Evolutionary conservation across 306 rosid genomes (phyloP), one percentile per base, ranked within the genome.

Genomic region (Fragaria nilgerrensis): DNA sequence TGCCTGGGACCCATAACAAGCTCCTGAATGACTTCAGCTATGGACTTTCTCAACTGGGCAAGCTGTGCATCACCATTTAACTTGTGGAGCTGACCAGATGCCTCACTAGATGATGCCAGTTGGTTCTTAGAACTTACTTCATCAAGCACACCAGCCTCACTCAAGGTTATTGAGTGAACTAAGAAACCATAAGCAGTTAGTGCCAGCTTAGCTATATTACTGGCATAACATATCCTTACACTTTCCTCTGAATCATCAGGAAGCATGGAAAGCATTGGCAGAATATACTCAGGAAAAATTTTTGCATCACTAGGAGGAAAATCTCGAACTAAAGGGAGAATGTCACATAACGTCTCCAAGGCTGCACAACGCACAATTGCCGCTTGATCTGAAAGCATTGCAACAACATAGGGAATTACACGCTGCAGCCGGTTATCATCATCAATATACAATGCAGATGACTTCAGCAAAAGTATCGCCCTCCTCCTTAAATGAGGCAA

Each of bases 1-100:
- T 95, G 97, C 91, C 91, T 90, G 44, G 99, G 99, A 86, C 99
- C 97, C 99, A 95, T 95, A 71, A 95, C 97, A 84, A 95, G 99
- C 79, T 95, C 97, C 80, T 95, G 99, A 82, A 95, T 93, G 73
- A 95, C 97, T 80, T 95, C 97, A 67, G 97, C 97, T 84, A 95
- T 92, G 50, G 93, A 89, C 85, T 95, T 95, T 88, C 99, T 92
- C 83, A 95, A 82, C 78, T 85, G 92, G 73, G 85, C 78, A 70
- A 92, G 97, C 75, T 89, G 97, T 73, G 67, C 90, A 79, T 89
- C 96, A 15, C 89, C 82, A 62, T 88, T 89, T 78, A 86, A 73
- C 90, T 85, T 89, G 79, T 81, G 86, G 32, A 80, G 78, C 80
- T 77, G 90, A 88, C 90, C 96, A 86, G 91, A 80, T 75, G 87